phyloP scores from a whole-genome alignment of 2,329 filamentous ascomycete species.

The Pseudocercospora eumusae region DNA sequence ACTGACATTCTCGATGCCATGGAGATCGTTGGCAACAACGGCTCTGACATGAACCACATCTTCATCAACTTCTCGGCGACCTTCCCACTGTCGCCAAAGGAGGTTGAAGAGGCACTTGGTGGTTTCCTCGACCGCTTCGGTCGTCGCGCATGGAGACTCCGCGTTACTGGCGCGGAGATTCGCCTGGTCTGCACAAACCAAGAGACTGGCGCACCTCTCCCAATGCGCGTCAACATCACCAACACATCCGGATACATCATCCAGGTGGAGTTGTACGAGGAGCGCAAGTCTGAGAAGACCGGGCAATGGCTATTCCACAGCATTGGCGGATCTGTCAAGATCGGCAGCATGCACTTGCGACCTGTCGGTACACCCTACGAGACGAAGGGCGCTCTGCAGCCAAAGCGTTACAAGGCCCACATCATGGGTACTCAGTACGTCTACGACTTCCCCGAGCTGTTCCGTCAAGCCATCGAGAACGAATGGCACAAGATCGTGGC shows the following conservation, averaged over 20 bases:
- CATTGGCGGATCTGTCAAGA: conserved; percentile 91
- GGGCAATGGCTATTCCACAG: conserved; percentile 96
- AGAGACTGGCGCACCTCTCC: conserved; percentile 78
- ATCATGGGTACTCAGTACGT: conserved; percentile 99
- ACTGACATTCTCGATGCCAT: conserved; percentile 96
- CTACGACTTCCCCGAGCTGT: conserved; percentile 99
- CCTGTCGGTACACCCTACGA: conserved; percentile 90
- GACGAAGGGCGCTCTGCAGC: conserved; percentile 97
- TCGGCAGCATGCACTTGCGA: conserved; percentile 91
- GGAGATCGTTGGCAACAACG: conserved; percentile 98
- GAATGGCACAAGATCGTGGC: conserved; percentile 78
- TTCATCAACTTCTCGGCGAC: conserved; percentile 99
- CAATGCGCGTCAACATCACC: conserved; percentile 92
- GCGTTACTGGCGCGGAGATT: conserved; percentile 95
- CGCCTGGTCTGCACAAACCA: conserved; percentile 97
- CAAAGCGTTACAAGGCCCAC: conserved; percentile 99
- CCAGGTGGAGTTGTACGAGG: conserved; percentile 94
- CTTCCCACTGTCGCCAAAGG: conserved; percentile 84
- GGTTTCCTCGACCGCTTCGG: conserved; percentile 97
- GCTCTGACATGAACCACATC: conserved; percentile 98
- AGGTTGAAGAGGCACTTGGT: conserved; percentile 89
- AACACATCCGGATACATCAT: conserved; percentile 99
- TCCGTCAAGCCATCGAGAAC: conserved; percentile 97
- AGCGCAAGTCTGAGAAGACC: conserved; percentile 96
- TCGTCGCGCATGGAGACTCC: conserved; percentile 89